These are phyloP conservation scores for Pseudogymnoascus sp. DNA, from an alignment of 2,329 filamentous ascomycete species.

Conservation along the genomic window DNA sequence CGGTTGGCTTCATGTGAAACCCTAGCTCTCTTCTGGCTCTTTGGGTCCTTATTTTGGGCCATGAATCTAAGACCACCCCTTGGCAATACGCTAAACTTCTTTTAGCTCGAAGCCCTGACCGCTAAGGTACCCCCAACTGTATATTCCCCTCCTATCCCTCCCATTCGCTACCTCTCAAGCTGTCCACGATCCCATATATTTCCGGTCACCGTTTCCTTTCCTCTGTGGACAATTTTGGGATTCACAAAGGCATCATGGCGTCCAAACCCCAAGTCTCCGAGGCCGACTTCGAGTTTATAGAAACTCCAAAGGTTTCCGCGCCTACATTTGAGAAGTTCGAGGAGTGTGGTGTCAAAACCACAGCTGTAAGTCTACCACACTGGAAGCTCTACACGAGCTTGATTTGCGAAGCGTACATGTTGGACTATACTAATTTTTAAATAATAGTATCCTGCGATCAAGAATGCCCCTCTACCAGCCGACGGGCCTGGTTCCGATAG, in stretches of 20 bases:
- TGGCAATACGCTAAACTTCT: not conserved
- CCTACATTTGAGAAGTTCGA: conserved; percentile 45
- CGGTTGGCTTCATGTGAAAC: not conserved
- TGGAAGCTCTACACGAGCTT: conserved; percentile 18
- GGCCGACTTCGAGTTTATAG: conserved; percentile 58
- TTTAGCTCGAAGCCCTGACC: conserved; percentile 8
- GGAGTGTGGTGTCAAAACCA: conserved; percentile 49
- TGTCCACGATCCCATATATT: conserved; percentile 12
- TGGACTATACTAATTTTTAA: conserved; percentile 15
- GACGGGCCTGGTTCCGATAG: conserved; percentile 76
- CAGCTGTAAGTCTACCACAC: conserved; percentile 37
- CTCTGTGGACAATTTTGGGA: not conserved
- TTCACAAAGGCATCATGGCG: conserved; percentile 32
- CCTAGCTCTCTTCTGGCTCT: not conserved
- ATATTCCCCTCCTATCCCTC: conserved; percentile 7
- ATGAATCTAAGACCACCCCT: not conserved
- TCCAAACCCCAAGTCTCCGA: conserved; percentile 43
- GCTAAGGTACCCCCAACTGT: conserved; percentile 1
- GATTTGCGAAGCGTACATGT: conserved; percentile 9
- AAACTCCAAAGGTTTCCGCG: conserved; percentile 45
- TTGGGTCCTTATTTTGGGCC: not conserved
- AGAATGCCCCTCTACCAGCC: conserved; percentile 88
- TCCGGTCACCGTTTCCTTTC: not conserved
- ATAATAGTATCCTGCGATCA: conserved; percentile 72
- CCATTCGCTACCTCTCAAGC: conserved; percentile 9